Evolutionary conservation across 768 basidiomycete genomes (phyloP).

Genomic region (Rubroboletus pulcherrimus): DNA sequence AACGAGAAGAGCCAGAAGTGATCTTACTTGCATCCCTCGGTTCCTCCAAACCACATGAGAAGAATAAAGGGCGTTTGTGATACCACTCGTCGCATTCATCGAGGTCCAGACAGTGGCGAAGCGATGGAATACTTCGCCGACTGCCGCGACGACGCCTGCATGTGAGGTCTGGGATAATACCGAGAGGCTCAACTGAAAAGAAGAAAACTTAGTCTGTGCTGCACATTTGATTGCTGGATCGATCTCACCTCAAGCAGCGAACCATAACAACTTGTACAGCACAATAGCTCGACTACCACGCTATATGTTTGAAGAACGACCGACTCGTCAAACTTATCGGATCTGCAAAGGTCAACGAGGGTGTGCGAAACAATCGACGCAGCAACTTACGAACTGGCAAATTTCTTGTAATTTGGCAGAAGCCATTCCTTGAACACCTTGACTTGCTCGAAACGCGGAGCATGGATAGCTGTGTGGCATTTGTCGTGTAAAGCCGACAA

Average conservation of each 20-base stretch:
- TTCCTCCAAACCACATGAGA: conserved; percentile 63
- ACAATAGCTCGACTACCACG: conserved; percentile 56
- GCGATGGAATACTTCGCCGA: conserved; percentile 70
- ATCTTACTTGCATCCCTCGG: conserved; percentile 61
- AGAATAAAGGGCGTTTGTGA: conserved; percentile 56
- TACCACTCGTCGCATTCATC: conserved; percentile 57
- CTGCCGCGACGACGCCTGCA: conserved; percentile 51
- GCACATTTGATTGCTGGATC: neutral
- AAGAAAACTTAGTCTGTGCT: conserved; percentile 2
- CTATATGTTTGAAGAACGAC: conserved; percentile 53
- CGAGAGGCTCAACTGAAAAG: conserved; percentile 47
- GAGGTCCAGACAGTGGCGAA: conserved; percentile 74
- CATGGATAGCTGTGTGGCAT: conserved; percentile 47
- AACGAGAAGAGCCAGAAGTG: conserved; percentile 57
- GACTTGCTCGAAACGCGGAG: conserved; percentile 73
- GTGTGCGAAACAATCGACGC: neutral
- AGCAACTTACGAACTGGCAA: conserved; percentile 44
- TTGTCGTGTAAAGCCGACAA: conserved; percentile 36
- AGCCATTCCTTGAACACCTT: conserved; percentile 70
- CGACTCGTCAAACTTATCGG: conserved; percentile 31
- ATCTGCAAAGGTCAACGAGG: conserved; percentile 12
- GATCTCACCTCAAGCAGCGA: conserved; percentile 61
- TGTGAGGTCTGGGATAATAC: conserved; percentile 52
- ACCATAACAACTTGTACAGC: conserved; percentile 58
- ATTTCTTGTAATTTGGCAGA: conserved; percentile 60